Conservation (phyloP, 2,329 filamentous ascomycete genomes). For the Claviceps paspali region DNA sequence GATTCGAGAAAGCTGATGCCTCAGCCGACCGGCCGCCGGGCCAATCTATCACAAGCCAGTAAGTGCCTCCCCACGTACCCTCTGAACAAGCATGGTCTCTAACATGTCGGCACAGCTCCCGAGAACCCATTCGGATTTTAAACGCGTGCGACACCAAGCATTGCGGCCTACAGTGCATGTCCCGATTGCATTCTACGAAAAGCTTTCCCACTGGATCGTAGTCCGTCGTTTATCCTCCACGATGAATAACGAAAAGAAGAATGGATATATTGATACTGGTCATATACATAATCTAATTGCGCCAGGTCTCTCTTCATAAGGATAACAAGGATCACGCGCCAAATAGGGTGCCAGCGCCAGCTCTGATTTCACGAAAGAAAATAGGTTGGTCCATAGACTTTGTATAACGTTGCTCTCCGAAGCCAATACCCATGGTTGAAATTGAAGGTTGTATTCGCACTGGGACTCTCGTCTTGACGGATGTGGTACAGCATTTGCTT, state of each 20-base stretch:
- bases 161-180: background rate
- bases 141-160: conserved; percentile 3
- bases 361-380: too few relatives aligned
- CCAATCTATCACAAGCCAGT: conserved; percentile 92
- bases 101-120: conserved; percentile 22
- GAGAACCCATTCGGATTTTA: conserved; percentile 40
- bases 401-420: too few relatives aligned
- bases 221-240: background rate
- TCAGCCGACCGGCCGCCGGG: conserved; percentile 77
- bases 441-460: too few relatives aligned
- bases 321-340: background rate
- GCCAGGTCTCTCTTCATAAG: background rate
- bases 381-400: background rate
- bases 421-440: too few relatives aligned
- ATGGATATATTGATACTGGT: background rate
- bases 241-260: background rate
- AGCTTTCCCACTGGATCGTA: too few relatives aligned
- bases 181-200: background rate
- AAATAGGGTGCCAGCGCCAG: background rate
- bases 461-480: too few relatives aligned
- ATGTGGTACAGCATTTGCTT: too few relatives aligned
- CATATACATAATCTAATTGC: conserved; percentile 1
- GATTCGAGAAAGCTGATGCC: conserved; percentile 63
- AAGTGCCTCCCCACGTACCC: conserved; percentile 32
- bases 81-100: background rate